A percentile compares a stretch with the other conserved stretches of the same genome.
Conservation (phyloP, 352 stramenopile species). For the Phytophthora nicotianae region DNA sequence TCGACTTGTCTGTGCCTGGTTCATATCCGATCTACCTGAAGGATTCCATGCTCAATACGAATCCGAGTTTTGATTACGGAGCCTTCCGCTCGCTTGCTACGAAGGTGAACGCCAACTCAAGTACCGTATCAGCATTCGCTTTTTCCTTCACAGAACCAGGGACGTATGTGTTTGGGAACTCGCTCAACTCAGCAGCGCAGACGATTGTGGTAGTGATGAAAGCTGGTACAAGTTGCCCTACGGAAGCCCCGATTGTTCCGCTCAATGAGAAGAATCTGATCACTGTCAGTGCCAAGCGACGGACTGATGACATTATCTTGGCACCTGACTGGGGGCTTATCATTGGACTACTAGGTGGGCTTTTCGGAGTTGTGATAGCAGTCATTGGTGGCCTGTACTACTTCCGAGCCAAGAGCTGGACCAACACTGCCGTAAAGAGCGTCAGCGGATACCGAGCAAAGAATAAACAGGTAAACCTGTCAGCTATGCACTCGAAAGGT, state of each 20-base stretch:
- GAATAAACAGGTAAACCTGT: conserved; percentile 60
- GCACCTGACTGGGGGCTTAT: conserved; percentile 91
- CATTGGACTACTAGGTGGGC: conserved; percentile 66
- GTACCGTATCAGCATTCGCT: conserved; percentile 76
- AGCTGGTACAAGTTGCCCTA: conserved; percentile 69
- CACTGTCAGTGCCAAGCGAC: conserved; percentile 74
- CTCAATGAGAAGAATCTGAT: conserved; percentile 90
- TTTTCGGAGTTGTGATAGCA: conserved; percentile 75
- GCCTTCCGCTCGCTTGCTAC: conserved; percentile 78
- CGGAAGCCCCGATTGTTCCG: conserved; percentile 81
- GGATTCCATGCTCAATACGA: conserved; percentile 95
- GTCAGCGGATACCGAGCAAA: conserved; percentile 52
- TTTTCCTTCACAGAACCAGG: conserved; percentile 88
- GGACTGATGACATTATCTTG: conserved; percentile 83
- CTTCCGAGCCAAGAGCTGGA: conserved; percentile 86
- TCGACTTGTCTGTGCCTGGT: conserved; percentile 79
- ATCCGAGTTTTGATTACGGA: conserved; percentile 91
- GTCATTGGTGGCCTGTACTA: conserved; percentile 85
- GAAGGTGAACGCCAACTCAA: conserved; percentile 63
- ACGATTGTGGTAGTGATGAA: conserved; percentile 90
- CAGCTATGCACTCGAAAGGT: conserved; percentile 73
- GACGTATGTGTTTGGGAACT: conserved; percentile 91
- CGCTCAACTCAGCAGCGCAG: conserved; percentile 60
- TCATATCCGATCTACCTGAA: conserved; percentile 94
- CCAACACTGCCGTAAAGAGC: conserved; percentile 42